Conservation (phyloP, 495 filamentous ascomycete species). For the Podospora appendiculata region DNA sequence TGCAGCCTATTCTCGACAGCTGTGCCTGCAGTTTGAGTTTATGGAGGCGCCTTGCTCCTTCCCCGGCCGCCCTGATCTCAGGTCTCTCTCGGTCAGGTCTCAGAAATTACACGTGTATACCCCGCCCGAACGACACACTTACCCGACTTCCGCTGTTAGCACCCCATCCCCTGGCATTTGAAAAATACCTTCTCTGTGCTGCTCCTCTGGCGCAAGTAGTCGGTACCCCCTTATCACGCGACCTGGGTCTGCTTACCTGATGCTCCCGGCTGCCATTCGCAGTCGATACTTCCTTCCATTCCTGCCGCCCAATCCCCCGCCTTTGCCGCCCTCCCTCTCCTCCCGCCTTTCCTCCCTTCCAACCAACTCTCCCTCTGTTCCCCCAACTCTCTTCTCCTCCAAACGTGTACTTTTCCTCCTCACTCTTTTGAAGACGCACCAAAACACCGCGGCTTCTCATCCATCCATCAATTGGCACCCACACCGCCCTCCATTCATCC, state of each 20-base stretch:
- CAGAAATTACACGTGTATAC: background rate
- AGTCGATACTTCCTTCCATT: too few species aligned
- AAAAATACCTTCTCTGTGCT: background rate
- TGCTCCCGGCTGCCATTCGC: background rate
- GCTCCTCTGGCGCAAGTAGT: background rate
- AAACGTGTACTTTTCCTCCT: background rate
- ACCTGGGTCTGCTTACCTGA: background rate
- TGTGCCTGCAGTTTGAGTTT: background rate
- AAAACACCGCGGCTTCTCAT: background rate
- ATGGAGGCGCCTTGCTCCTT: background rate
- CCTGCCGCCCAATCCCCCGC: background rate
- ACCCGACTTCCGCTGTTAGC: background rate
- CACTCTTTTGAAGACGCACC: background rate
- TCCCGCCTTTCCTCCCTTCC: background rate
- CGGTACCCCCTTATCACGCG: background rate
- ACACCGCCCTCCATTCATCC: background rate
- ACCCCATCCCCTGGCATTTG: background rate
- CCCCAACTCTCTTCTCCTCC: slow-evolving; percentile 1
- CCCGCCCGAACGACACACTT: background rate
- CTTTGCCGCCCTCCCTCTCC: background rate
- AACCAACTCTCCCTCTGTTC: background rate
- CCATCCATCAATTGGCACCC: slow-evolving; percentile 1
- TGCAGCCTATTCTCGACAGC: background rate
- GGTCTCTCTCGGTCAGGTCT: background rate
- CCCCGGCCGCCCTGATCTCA: background rate